Conservation (phyloP, 768 basidiomycete species). For the Collybiopsis confluens region DNA sequence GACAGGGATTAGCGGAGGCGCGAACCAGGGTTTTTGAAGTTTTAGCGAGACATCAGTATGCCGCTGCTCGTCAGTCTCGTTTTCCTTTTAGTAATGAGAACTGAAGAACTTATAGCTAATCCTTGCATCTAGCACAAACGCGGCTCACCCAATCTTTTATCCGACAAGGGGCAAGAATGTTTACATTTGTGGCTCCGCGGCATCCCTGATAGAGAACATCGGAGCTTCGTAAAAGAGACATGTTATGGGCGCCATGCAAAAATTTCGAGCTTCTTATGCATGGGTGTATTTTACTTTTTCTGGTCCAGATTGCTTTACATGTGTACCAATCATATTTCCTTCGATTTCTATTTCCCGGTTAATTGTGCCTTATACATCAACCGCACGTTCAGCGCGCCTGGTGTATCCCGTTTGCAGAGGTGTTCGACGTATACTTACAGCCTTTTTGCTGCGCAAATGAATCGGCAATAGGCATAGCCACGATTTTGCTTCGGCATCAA, state of each 20-base stretch:
- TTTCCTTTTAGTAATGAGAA: constrained; percentile 10
- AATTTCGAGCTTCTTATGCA: constrained; percentile 9
- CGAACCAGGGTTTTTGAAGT: constrained; percentile 78
- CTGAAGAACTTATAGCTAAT: constrained; percentile 13
- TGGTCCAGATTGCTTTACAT: no score
- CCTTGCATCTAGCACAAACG: constrained; percentile 33
- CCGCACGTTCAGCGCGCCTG: neutral
- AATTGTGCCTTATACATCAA: no score
- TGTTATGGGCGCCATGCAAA: neutral
- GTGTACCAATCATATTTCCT: no score
- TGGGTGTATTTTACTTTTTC: constrained; percentile 5
- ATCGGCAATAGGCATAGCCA: neutral
- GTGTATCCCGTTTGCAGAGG: neutral
- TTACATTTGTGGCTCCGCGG: constrained; percentile 30
- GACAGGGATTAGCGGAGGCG: constrained; percentile 65
- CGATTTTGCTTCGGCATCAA: neutral
- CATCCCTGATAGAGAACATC: constrained; percentile 11
- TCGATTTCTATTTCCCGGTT: no score
- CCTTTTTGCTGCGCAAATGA: no score
- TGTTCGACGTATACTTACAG: no score
- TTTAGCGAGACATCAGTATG: constrained; percentile 65
- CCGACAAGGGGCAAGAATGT: constrained; percentile 51
- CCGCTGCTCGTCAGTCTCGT: constrained; percentile 67
- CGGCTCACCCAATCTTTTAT: constrained; percentile 48
- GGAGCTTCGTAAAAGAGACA: no score